Conservation (phyloP, 2,329 filamentous ascomycete genomes). For the Phyllosticta paracitricarpa region DNA sequence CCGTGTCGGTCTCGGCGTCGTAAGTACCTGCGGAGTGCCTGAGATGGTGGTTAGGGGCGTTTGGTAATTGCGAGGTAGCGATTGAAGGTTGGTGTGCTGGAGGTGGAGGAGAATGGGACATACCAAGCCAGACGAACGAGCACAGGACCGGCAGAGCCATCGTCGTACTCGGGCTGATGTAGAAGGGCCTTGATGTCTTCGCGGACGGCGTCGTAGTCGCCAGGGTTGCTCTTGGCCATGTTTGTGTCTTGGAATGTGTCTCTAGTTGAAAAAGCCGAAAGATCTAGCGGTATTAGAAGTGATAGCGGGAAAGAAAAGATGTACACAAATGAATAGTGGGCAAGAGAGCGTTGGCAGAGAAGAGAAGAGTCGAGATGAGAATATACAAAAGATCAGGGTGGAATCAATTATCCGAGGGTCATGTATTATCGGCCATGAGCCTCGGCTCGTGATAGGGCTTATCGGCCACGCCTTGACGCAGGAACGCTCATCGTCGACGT, state of each 20-base stretch:
- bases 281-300: background rate
- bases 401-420: slow-evolving; percentile 3
- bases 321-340: background rate
- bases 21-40: slow-evolving; percentile 58
- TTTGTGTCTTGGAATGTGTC: background rate
- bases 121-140: slow-evolving; percentile 55
- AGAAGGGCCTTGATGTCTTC: slow-evolving; percentile 45
- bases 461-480: slow-evolving; percentile 6
- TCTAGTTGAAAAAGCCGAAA: background rate
- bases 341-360: background rate
- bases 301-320: background rate
- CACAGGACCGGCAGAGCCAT: slow-evolving; percentile 54
- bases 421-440: slow-evolving; percentile 4
- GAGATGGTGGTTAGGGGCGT: background rate
- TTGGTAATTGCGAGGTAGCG: background rate
- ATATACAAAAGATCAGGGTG: background rate
- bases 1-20: slow-evolving; percentile 48
- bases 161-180: slow-evolving; percentile 53
- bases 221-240: slow-evolving; percentile 14
- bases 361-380: background rate
- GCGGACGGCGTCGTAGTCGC: slow-evolving; percentile 38
- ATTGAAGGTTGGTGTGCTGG: background rate
- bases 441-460: slow-evolving; percentile 1
- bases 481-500: slow-evolving; percentile 1
- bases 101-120: slow-evolving; percentile 13